phyloP scores from a whole-genome alignment of 768 basidiomycete genomes.

The Cubamyces lactineus region DNA sequence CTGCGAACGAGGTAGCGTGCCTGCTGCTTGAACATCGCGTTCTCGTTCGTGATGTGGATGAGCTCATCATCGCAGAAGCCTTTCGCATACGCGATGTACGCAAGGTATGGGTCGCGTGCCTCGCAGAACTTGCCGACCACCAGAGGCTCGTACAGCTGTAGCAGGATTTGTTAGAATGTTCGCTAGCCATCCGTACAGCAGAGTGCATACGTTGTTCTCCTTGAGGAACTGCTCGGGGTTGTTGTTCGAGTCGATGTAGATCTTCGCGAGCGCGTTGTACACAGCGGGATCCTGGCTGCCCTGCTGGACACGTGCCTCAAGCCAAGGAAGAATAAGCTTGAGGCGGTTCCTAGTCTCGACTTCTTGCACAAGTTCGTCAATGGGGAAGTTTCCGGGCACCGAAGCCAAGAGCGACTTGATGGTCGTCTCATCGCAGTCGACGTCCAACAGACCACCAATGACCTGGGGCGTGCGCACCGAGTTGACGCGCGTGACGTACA shows the following conservation, averaged over 20 bases:
- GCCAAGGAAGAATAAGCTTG: constrained; percentile 97
- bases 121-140: constrained; percentile 99
- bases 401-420: constrained; percentile 95
- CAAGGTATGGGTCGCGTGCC: constrained; percentile 95
- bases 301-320: constrained; percentile 90
- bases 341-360: constrained; percentile 95
- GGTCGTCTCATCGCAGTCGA: constrained; percentile 95
- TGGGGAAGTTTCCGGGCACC: constrained; percentile 95
- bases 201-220: constrained; percentile 86
- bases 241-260: constrained; percentile 97
- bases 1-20: constrained; percentile 97
- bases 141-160: constrained; percentile 90
- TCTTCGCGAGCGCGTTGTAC: constrained; percentile 98
- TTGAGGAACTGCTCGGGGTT: constrained; percentile 98
- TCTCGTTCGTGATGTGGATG: constrained; percentile 95
- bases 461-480: constrained; percentile 97
- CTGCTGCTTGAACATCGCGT: constrained; percentile 99
- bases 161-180: constrained; percentile 14
- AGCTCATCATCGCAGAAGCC: constrained; percentile 99
- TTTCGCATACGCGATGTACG: constrained; percentile 99
- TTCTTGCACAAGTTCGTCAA: constrained; percentile 96
- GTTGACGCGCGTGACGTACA: constrained; percentile 99
- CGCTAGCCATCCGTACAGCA: neutral
- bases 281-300: constrained; percentile 93
- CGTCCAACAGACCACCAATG: constrained; percentile 93